Evolutionary conservation across 805 yeast genomes (phyloP).

Genomic region (Scheffersomyces spartinae): DNA sequence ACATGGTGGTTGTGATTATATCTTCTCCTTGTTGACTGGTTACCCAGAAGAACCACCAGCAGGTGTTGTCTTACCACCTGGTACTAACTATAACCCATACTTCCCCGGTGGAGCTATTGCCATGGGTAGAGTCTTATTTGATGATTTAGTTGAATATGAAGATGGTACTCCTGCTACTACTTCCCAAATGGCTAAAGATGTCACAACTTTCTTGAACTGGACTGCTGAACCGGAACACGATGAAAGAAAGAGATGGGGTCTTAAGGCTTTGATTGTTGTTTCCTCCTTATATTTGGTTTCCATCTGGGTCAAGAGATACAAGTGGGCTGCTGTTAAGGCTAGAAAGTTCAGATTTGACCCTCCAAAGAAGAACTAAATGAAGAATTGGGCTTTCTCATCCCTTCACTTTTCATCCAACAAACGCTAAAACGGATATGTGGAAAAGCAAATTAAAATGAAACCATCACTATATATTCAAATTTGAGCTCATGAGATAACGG

Average conservation of each 20-base stretch:
- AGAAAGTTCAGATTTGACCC: conserved; percentile 91
- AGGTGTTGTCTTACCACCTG: conserved; percentile 87
- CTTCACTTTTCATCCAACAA: no score
- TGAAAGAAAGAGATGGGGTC: conserved; percentile 93
- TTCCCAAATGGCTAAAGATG: conserved; percentile 99
- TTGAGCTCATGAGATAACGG: no score
- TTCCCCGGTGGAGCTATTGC: conserved; percentile 99
- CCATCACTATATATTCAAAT: no score
- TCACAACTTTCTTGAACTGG: conserved; percentile 92
- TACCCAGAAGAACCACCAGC: conserved; percentile 99
- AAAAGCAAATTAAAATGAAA: no score
- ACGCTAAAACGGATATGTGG: no score
- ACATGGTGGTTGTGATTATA: conserved; percentile 96
- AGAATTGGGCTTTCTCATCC: no score
- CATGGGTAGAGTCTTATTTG: conserved; percentile 97
- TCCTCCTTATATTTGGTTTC: conserved; percentile 73
- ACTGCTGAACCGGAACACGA: conserved; percentile 98
- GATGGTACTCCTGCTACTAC: conserved; percentile 99
- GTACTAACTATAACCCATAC: conserved; percentile 97
- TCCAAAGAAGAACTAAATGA: no score
- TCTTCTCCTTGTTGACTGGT: conserved; percentile 91
- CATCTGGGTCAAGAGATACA: conserved; percentile 92
- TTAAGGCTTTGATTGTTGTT: conserved; percentile 76
- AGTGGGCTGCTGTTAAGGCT: conserved; percentile 93
- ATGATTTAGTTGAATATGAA: conserved; percentile 95